Evolutionary conservation across 2,329 filamentous ascomycete genomes (phyloP).

Genomic region (Phialophora macrospora): DNA sequence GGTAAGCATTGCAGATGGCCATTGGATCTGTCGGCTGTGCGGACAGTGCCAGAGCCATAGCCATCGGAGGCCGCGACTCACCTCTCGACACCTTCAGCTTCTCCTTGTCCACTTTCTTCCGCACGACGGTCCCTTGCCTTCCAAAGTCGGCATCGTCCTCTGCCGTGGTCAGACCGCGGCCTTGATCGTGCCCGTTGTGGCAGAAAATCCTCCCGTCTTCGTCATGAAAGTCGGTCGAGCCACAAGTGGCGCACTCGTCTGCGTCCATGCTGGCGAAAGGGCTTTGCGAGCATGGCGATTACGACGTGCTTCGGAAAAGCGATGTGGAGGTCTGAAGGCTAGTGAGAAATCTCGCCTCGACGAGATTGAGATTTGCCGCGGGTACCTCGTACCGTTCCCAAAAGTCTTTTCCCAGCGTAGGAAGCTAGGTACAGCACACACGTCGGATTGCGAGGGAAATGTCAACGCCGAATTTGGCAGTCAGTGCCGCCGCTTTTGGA

Average conservation of each 20-base stretch:
- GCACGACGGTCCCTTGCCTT: conserved; percentile 60
- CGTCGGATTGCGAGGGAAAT: no score
- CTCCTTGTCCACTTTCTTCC: conserved; percentile 60
- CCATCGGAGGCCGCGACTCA: conserved; percentile 40
- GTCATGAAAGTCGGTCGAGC: conserved; percentile 30
- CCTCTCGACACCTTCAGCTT: conserved; percentile 59
- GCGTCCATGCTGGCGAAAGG: conserved; percentile 24
- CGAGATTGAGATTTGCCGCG: neutral
- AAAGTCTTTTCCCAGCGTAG: neutral
- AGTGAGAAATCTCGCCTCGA: neutral
- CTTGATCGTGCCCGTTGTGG: conserved; percentile 37
- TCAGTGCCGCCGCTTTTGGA: no score
- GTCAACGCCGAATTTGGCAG: no score
- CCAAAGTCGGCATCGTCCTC: conserved; percentile 37
- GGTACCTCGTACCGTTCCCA: neutral
- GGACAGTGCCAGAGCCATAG: no score
- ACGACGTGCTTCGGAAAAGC: neutral
- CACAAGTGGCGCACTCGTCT: conserved; percentile 34
- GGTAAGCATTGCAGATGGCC: neutral
- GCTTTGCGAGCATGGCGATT: neutral
- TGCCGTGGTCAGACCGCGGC: conserved; percentile 23
- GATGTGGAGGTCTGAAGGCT: neutral
- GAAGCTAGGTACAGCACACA: no score
- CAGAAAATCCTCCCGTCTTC: conserved; percentile 37
- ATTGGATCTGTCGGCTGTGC: neutral